phyloP scores from a whole-genome alignment of 78 protist species.

The Chrysochromulina tobinii region DNA sequence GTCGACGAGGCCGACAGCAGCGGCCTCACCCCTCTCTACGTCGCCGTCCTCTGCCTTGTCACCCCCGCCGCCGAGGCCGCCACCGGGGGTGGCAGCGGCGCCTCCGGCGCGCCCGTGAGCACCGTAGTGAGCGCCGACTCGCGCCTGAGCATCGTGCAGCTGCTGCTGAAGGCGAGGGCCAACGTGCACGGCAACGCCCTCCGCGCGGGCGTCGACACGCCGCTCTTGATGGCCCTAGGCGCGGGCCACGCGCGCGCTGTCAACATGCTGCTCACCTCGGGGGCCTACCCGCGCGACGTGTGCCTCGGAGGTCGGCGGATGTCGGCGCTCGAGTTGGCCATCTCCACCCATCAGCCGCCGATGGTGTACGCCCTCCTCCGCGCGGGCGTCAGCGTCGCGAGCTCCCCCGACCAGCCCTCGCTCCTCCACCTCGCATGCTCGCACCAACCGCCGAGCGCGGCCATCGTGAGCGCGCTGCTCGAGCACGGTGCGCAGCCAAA shows the following conservation, averaged over 20 bases:
- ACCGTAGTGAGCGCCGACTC: too few relatives aligned
- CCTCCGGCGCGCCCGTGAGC: too few relatives aligned
- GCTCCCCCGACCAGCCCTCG: background rate
- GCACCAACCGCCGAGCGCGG: background rate
- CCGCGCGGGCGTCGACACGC: background rate
- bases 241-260: background rate
- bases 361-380: background rate
- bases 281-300: background rate
- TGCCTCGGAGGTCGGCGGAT: background rate
- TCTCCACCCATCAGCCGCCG: background rate
- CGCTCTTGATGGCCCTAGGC: background rate
- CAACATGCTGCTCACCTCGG: background rate
- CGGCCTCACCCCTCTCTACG: too few relatives aligned
- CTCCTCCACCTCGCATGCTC: background rate
- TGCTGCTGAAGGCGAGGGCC: too few relatives aligned
- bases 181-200: too few relatives aligned
- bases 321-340: background rate
- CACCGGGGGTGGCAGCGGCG: too few relatives aligned
- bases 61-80: too few relatives aligned
- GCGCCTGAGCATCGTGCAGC: too few relatives aligned
- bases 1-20: too few relatives aligned
- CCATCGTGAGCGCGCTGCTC: background rate
- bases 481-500: background rate
- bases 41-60: too few relatives aligned
- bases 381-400: background rate